Evolutionary conservation across 2,329 filamentous ascomycete genomes (phyloP), one percentile per base, ranked within the genome.

Genomic region (Neofusicoccum cordaticola): DNA sequence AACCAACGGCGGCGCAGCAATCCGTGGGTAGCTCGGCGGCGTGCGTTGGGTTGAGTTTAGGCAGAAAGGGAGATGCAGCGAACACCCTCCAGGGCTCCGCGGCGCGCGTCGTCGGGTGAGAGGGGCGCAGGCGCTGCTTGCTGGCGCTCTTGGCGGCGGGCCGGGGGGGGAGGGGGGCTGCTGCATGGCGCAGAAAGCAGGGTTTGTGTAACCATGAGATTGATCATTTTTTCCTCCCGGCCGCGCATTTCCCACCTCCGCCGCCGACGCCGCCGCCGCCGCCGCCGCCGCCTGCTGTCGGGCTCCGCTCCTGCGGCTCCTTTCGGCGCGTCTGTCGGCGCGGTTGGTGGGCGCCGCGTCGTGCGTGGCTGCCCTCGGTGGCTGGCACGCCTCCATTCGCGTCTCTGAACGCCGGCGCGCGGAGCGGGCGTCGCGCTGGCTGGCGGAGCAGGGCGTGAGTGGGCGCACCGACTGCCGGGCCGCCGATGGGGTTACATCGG

Each of bases 171-270:
- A 19, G 19, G 19, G 19, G 19, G 19, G 19, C 12, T 37, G 56
- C 41, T 60, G 56, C 56, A 60, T 47, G 27, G 37, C 52, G 52
- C 52, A 41, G 52, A 57, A 45, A 45, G 56, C 56, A 60, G 56
- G 56, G 56, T 60, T 60, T 19, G 56, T 60, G 56, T 60, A 60
- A 60, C 56, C 42, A 47, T 60, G 56, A 60, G 56, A 60, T 60
- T 60, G 56, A 60, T 60, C 56, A 47, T 35, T 60, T 60, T 58
- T 34, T 17, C 12, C 6, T 22, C n/a, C 37, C 37, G 1, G 15
- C n/a, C 41, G 50, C 22, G 8, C 41, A 39, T 27, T 13, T 37
- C 6, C 22, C 15, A 11, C 12, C 12, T n/a, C 19, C 39, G 39
- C 53, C 53, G 52, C 52, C 39, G 19, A 22, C 19, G 19, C 19